phyloP scores from a whole-genome alignment of 2,329 filamentous ascomycete genomes.

The Hypoxylon sp. region DNA sequence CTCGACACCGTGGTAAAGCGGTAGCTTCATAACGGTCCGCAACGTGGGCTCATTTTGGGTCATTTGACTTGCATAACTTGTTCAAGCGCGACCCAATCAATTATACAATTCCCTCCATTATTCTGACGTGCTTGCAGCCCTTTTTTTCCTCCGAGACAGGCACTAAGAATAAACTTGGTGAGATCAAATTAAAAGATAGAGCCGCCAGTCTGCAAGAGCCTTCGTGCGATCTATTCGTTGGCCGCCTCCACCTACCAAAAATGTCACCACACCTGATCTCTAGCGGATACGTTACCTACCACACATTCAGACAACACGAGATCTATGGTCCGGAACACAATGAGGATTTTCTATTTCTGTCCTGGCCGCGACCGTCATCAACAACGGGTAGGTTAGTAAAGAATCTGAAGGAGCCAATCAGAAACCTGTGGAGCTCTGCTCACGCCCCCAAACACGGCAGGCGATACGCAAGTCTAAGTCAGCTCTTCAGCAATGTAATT shows the following conservation, averaged over 20 bases:
- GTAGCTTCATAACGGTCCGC: slow-evolving; percentile 34
- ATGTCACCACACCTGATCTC: slow-evolving; percentile 33
- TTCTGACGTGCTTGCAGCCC: slow-evolving; percentile 35
- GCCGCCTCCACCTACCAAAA: slow-evolving; percentile 14
- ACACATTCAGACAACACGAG: slow-evolving; percentile 39
- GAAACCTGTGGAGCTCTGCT: slow-evolving; percentile 38
- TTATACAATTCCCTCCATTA: slow-evolving; percentile 22
- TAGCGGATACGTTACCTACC: slow-evolving; percentile 38
- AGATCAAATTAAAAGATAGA: slow-evolving; percentile 27
- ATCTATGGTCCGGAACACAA: slow-evolving; percentile 39
- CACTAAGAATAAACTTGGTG: slow-evolving; percentile 37
- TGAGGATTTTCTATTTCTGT: slow-evolving; percentile 51
- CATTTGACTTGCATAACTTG: slow-evolving; percentile 33
- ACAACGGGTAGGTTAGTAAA: slow-evolving; percentile 38
- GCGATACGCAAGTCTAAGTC: slow-evolving; percentile 44
- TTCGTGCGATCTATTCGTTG: slow-evolving; percentile 28
- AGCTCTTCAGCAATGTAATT: slow-evolving; percentile 45
- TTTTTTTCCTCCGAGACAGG: slow-evolving; percentile 27
- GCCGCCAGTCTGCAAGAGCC: slow-evolving; percentile 35
- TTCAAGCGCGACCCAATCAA: slow-evolving; percentile 35
- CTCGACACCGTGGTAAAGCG: slow-evolving; percentile 20
- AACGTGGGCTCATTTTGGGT: slow-evolving; percentile 10
- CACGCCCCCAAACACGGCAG: slow-evolving; percentile 31
- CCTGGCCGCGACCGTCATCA: slow-evolving; percentile 32
- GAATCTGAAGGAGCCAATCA: slow-evolving; percentile 49